Conservation (phyloP, 176 grass and related monocot species). For the Puya raimondii region DNA sequence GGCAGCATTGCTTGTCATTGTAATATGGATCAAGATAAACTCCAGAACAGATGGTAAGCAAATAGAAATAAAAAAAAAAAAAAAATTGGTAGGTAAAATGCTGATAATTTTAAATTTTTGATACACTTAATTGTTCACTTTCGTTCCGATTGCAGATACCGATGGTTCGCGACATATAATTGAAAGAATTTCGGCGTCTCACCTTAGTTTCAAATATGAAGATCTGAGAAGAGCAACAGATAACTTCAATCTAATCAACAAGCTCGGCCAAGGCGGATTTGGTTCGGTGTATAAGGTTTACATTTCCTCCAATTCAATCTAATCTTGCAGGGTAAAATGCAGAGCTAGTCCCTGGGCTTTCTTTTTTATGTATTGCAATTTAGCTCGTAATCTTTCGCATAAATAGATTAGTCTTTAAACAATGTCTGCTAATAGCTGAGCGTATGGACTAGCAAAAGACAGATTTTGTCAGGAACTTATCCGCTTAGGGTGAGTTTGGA, state of each 20-base stretch:
- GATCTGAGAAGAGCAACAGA: constrained; percentile 52
- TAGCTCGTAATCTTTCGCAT: no score
- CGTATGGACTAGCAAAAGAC: background rate
- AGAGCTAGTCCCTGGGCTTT: no score
- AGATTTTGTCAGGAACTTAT: no score
- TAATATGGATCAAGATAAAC: constrained; percentile 40
- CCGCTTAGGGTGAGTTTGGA: no score
- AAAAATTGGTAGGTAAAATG: background rate
- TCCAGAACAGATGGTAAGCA: constrained; percentile 33
- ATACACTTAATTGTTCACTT: background rate
- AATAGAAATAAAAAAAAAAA: background rate
- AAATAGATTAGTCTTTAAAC: no score
- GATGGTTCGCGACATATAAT: constrained; percentile 46
- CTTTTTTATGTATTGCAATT: background rate
- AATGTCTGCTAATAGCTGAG: no score
- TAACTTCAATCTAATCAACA: constrained; percentile 63
- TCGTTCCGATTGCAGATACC: constrained; percentile 28
- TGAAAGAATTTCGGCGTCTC: constrained; percentile 49
- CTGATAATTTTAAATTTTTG: background rate
- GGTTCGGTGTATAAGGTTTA: constrained; percentile 77
- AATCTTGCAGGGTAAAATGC: background rate
- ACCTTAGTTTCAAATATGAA: constrained; percentile 54
- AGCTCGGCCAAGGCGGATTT: constrained; percentile 71
- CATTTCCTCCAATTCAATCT: background rate
- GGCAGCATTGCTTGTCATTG: constrained; percentile 31